Conservation (phyloP, 2,329 filamentous ascomycete species). For the Stagonosporopsis rhizophila region DNA sequence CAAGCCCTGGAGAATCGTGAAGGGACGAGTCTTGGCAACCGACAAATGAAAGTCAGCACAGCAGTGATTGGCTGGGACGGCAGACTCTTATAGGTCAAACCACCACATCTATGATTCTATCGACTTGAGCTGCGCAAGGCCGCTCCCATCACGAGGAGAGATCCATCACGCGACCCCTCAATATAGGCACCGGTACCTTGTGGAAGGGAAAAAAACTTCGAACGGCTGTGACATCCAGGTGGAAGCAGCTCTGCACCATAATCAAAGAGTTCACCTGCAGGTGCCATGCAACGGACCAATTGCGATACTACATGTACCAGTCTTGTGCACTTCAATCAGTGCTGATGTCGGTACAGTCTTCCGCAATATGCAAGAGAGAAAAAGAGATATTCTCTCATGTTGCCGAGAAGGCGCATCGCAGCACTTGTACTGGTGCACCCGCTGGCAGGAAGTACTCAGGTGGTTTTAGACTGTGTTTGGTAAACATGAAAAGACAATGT, state of each 20-base stretch:
- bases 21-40: constrained; percentile 3
- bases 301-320: not conserved
- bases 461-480: not conserved
- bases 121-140: constrained; percentile 8
- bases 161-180: not conserved
- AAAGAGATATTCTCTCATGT: not conserved
- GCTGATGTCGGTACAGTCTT: not conserved
- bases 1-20: constrained; percentile 10
- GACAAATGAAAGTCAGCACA: constrained; percentile 7
- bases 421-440: no score
- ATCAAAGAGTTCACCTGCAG: not conserved
- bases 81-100: not conserved
- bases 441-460: not conserved
- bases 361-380: not conserved
- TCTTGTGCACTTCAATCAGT: not conserved
- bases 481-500: not conserved
- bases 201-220: not conserved
- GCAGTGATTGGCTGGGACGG: constrained; percentile 4
- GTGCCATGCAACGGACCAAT: constrained; percentile 1
- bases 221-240: not conserved
- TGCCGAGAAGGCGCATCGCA: not conserved
- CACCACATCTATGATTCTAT: constrained; percentile 9
- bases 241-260: not conserved
- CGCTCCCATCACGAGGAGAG: not conserved
- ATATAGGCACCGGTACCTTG: not conserved